Evolutionary conservation across 305 asterid genomes (phyloP), one percentile per base, ranked within the genome.

Genomic region (Fraxinus sp.): DNA sequence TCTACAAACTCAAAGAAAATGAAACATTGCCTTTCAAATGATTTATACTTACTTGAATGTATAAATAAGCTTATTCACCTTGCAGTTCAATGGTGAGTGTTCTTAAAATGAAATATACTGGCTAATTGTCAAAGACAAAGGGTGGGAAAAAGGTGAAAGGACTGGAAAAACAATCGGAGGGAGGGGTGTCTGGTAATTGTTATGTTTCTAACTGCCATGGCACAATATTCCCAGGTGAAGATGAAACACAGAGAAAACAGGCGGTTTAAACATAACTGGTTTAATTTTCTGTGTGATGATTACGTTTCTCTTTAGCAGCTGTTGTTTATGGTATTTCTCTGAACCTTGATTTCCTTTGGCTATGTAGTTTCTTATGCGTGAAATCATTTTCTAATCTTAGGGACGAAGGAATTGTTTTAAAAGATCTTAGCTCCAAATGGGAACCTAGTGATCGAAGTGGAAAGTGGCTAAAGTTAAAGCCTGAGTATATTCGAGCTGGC

Each of bases 361-460:
- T 70, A 72, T 86, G 62, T 85, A 80, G 77, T 72, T 84, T 81
- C 79, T 87, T 77, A 82, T 80, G 59, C 79, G n/a, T 79, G 75
- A 76, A 78, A 33, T 41, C 59, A 68, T 55, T 80, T 80, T 82
- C 74, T 66, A 30, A 74, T 86, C 62, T 80, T 83, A 95, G 99
- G 88, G 98, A 95, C 84, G 99, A 95, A 88, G 99, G 99, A 76
- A 86, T 95, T 78, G 93, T 95, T 78, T 68, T 95, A 85, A 95
- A 95, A 91, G 97, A 95, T 89, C 94, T 95, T 78, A 86, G 83
- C 85, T 95, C 99, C 82, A 94, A 94, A 88, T 95, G 99, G 99
- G 99, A 95, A 82, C 99, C 99, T 62, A 88, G 98, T 85, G 99
- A 95, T 87, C 92, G 99, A 77, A 95, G 95, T 90, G 97, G 94